Evolutionary conservation across 1,139 yeast species (phyloP), one percentile per base, ranked within the genome.

Genomic region (Spathaspora sp.): DNA sequence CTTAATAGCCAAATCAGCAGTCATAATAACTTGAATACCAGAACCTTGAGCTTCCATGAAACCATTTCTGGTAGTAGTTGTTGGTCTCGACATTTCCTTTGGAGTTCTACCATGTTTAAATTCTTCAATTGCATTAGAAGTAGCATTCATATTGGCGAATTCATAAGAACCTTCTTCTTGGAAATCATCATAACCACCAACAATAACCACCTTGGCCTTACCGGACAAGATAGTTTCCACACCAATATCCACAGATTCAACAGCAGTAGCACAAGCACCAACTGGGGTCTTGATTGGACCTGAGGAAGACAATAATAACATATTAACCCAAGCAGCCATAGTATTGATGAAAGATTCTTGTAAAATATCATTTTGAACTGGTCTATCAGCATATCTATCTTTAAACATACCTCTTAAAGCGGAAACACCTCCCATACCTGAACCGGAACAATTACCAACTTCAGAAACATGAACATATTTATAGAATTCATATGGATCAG

Each of bases 11-110:
- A 93, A 78, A 57, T 86, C 90, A 49, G 97, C 99, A 59, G 84
- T 82, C 99, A 93, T 93, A 58, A 95, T 81, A 56, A 93, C 85
- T 77, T 95, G 97, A 61, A 89, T 88, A 84, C 99, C 99, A 44
- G 98, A 84, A 79, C 99, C 99, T 75, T 93, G 99, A 40, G 99
- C 86, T 78, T 93, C 99, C 99, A 93, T 93, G 79, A 93, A 93
- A 58, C 99, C 99, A 59, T 86, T 78, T 81, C 99, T 89, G 46
- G 96, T 78, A 39, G 97, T 87, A 47, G 99, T 90, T 48, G 97
- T 81, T 51, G 99, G 99, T 74, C 99, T 87, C 37, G 98, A 93
- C 99, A 93, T 93, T 71, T 93, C 99, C 55, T 84, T 79, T 57
- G 99, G 98, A 48, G 97, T 89, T 78, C 99, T 89, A 55, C 99